phyloP scores from a whole-genome alignment of 2,329 filamentous ascomycete genomes.

The Orbilia oligospora region DNA sequence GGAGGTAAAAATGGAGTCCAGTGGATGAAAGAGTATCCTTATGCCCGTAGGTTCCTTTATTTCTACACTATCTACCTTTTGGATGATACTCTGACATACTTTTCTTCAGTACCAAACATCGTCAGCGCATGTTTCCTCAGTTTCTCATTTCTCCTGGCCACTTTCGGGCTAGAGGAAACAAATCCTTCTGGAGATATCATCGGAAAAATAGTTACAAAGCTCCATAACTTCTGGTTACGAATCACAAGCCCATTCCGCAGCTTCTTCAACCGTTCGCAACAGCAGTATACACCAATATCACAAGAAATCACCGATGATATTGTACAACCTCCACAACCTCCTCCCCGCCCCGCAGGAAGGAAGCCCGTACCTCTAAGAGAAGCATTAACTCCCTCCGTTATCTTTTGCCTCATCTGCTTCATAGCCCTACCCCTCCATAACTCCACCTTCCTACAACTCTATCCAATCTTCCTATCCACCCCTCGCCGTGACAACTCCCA shows the following conservation, averaged over 20 bases:
- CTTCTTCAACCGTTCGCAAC: constrained; percentile 62
- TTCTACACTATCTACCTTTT: neutral
- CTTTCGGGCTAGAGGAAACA: constrained; percentile 39
- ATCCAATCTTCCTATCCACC: constrained; percentile 82
- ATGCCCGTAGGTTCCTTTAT: constrained; percentile 67
- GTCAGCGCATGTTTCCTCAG: constrained; percentile 71
- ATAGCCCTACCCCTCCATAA: constrained; percentile 81
- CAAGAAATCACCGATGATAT: constrained; percentile 47
- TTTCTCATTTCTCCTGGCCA: constrained; percentile 41
- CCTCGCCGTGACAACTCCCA: constrained; percentile 72
- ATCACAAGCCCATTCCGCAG: constrained; percentile 1
- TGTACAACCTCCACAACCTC: constrained; percentile 7
- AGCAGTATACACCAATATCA: constrained; percentile 64
- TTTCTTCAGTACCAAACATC: constrained; percentile 70
- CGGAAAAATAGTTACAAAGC: neutral
- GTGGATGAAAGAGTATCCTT: constrained; percentile 70
- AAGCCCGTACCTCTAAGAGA: constrained; percentile 68
- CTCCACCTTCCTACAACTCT: constrained; percentile 81
- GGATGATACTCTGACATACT: neutral
- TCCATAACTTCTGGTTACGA: constrained; percentile 8
- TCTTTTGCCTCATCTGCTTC: constrained; percentile 74
- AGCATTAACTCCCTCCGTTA: constrained; percentile 73
- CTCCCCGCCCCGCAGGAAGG: constrained; percentile 62
- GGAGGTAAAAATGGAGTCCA: constrained; percentile 65
- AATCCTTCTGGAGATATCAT: constrained; percentile 56